Conservation (phyloP, 1,284 basidiomycete species). For the Papiliotrema laurentii region DNA sequence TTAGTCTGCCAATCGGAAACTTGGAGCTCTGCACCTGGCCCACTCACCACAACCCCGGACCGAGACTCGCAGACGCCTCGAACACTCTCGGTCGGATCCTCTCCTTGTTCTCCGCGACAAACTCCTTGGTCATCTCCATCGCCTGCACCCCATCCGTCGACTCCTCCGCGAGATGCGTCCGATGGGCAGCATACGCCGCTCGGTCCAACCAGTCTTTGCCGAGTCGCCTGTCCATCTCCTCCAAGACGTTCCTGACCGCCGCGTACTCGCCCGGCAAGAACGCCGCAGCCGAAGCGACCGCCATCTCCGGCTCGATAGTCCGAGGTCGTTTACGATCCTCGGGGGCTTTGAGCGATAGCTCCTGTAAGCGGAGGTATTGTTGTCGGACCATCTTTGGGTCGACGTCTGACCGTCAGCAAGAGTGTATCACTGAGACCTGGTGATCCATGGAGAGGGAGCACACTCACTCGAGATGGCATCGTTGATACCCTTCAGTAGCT, state of each 20-base stretch:
- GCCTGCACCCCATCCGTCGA: background rate
- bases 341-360: conserved; percentile 2
- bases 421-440: too few species aligned
- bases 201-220: conserved; percentile 28
- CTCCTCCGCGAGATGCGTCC: background rate
- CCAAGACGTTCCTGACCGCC: conserved; percentile 47
- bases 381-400: conserved; percentile 2
- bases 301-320: conserved; percentile 11
- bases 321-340: background rate
- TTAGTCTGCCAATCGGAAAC: background rate
- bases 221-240: conserved; percentile 43
- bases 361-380: background rate
- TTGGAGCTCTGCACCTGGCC: background rate
- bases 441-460: background rate
- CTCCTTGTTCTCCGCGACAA: background rate
- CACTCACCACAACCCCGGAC: conserved; percentile 49
- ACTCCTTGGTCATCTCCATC: conserved; percentile 5
- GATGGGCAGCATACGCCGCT: background rate
- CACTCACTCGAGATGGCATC: conserved; percentile 41
- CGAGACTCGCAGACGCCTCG: conserved; percentile 47
- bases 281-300: conserved; percentile 48
- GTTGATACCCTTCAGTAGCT: conserved; percentile 52
- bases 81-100: conserved; percentile 27
- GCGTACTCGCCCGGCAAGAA: conserved; percentile 51
- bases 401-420: conserved; percentile 5